phyloP scores from a whole-genome alignment of 371 early-diverging fungal species.

The Lichtheimia ramosa region DNA sequence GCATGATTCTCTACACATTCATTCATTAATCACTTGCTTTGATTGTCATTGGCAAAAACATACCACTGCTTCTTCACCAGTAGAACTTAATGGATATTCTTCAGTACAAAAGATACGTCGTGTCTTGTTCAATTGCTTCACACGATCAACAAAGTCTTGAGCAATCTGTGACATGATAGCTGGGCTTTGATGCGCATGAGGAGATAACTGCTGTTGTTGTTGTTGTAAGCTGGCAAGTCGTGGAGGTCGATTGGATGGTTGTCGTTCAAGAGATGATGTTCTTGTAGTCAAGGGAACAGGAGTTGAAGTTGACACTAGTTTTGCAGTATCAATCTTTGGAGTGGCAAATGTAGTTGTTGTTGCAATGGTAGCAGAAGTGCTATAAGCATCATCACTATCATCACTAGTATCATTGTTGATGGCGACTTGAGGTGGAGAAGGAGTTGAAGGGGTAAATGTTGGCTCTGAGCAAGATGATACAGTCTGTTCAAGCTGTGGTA shows the following conservation, averaged over 20 bases:
- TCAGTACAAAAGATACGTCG: conserved; percentile 38
- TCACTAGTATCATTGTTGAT: not conserved
- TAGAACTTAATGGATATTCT: conserved; percentile 47
- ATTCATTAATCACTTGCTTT: not conserved
- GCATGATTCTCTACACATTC: conserved; percentile 33
- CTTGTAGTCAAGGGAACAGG: not conserved
- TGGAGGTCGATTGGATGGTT: not conserved
- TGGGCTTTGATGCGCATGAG: conserved; percentile 10
- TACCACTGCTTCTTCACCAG: conserved; percentile 46
- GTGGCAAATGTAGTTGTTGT: not conserved
- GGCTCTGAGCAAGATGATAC: not conserved
- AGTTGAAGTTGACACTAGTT: not conserved
- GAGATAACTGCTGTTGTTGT: not conserved
- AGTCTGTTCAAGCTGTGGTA: not conserved
- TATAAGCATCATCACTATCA: too few relatives aligned
- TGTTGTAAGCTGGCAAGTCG: not conserved
- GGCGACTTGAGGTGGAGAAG: conserved; percentile 2
- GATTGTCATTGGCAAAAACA: not conserved
- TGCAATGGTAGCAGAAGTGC: not conserved
- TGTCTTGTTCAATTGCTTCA: conserved; percentile 24
- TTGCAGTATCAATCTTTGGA: not conserved
- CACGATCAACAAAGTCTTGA: conserved; percentile 20
- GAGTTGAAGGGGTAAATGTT: not conserved
- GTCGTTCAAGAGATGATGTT: not conserved
- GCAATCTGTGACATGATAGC: conserved; percentile 42